Conservation (phyloP, 106 monocot genomes). For the Posidonia australis region DNA sequence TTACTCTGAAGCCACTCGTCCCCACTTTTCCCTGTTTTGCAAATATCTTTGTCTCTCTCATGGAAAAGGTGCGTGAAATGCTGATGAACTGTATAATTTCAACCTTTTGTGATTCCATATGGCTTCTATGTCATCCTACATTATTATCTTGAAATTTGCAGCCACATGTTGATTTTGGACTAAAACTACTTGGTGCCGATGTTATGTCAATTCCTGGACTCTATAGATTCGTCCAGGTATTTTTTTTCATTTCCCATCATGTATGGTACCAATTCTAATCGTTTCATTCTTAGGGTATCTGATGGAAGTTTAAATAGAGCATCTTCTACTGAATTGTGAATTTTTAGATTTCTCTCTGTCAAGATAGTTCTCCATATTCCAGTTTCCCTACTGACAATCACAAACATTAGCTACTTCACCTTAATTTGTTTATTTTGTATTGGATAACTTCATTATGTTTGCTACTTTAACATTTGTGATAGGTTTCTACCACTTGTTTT, state of each 20-base stretch:
- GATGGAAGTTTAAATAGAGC: not conserved
- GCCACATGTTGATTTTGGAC: conserved; percentile 62
- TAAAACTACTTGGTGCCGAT: conserved; percentile 49
- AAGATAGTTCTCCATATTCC: no score
- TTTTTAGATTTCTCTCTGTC: no score
- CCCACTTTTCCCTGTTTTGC: conserved; percentile 54
- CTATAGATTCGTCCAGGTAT: conserved; percentile 38
- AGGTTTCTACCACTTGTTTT: no score
- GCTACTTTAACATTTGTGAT: no score
- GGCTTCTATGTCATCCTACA: not conserved
- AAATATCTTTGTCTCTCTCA: conserved; percentile 42
- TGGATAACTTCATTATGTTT: no score
- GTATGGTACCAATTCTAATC: not conserved
- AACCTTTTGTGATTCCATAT: not conserved
- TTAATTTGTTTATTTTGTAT: no score
- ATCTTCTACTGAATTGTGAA: not conserved
- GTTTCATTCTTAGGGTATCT: not conserved
- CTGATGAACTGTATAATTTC: not conserved
- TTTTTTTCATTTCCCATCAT: conserved; percentile 8
- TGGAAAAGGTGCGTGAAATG: conserved; percentile 35
- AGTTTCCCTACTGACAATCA: no score
- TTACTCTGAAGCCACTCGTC: conserved; percentile 47
- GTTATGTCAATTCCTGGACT: conserved; percentile 51
- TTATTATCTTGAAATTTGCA: conserved; percentile 11
- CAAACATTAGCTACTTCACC: no score